phyloP scores from a whole-genome alignment of 2,329 filamentous ascomycete genomes.

The Passalora sequoiae region DNA sequence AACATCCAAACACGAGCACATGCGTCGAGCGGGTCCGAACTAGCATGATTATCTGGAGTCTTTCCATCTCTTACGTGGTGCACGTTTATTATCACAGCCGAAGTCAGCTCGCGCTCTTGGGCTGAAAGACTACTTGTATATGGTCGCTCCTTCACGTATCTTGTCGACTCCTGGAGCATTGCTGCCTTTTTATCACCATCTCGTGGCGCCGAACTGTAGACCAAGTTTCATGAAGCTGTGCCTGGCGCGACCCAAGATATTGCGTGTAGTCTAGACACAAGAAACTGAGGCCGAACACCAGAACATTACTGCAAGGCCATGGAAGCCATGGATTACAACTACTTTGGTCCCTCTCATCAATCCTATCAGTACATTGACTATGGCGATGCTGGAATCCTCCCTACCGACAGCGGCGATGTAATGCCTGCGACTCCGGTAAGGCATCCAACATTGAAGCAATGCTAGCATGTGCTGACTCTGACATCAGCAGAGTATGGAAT shows the following conservation, averaged over 20 bases:
- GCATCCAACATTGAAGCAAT: background rate
- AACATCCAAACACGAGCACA: constrained; percentile 11
- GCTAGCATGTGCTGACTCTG: background rate
- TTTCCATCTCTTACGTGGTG: constrained; percentile 13
- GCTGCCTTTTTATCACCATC: too few species aligned
- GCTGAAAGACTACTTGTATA: constrained; percentile 16
- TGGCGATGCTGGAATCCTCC: constrained; percentile 36
- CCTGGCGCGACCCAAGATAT: background rate
- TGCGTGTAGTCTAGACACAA: background rate
- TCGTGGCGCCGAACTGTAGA: background rate
- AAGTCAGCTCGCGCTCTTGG: constrained; percentile 6
- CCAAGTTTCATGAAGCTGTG: constrained; percentile 6
- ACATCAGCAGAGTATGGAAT: constrained; percentile 25
- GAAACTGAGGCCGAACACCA: too few species aligned
- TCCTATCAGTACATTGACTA: constrained; percentile 45
- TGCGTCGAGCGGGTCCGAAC: constrained; percentile 9
- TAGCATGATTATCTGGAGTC: constrained; percentile 8
- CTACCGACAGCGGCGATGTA: constrained; percentile 36
- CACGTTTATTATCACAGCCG: constrained; percentile 12
- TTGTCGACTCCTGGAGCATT: background rate
- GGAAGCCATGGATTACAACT: constrained; percentile 53
- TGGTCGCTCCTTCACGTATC: constrained; percentile 9
- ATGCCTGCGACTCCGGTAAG: constrained; percentile 35
- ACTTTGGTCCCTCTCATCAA: constrained; percentile 43
- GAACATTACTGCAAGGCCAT: too few species aligned